A percentile compares a stretch with the other conserved stretches of the same genome.
Conservation (phyloP, 2,329 filamentous ascomycete genomes). For the Paecilomyces sp. region DNA sequence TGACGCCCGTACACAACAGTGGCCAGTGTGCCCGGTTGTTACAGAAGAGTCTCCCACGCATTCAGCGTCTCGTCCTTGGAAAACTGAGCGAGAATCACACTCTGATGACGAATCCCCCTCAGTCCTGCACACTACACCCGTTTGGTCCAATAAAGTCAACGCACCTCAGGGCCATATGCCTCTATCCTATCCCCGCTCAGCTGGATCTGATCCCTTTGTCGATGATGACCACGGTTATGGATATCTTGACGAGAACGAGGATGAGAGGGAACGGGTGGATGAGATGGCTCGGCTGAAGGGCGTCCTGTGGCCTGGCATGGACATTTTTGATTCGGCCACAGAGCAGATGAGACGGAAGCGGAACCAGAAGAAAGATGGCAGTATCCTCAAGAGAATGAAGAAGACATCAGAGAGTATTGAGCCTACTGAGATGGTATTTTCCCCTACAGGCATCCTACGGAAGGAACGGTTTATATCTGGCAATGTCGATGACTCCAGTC, state of each 20-base stretch:
- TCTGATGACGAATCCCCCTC: constrained; percentile 9
- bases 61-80: constrained; percentile 5
- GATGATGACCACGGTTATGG: constrained; percentile 5
- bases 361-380: constrained; percentile 46
- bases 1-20: constrained; percentile 1
- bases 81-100: constrained; percentile 10
- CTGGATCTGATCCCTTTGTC: constrained; percentile 13
- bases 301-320: constrained; percentile 45
- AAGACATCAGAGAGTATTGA: constrained; percentile 36
- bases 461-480: constrained; percentile 42
- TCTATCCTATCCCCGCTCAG: not conserved
- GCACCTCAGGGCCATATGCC: constrained; percentile 1
- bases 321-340: constrained; percentile 45
- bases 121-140: constrained; percentile 7
- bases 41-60: constrained; percentile 1
- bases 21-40: not conserved
- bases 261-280: constrained; percentile 24
- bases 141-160: constrained; percentile 5
- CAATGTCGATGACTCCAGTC: constrained; percentile 41
- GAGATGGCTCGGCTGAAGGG: constrained; percentile 40
- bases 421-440: constrained; percentile 42
- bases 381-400: constrained; percentile 40
- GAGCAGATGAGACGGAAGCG: constrained; percentile 41
- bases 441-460: constrained; percentile 34
- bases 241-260: constrained; percentile 11